Base-by-base conservation (phyloP, 306 rosid genomes). In the Gillenia trifoliata region DNA sequence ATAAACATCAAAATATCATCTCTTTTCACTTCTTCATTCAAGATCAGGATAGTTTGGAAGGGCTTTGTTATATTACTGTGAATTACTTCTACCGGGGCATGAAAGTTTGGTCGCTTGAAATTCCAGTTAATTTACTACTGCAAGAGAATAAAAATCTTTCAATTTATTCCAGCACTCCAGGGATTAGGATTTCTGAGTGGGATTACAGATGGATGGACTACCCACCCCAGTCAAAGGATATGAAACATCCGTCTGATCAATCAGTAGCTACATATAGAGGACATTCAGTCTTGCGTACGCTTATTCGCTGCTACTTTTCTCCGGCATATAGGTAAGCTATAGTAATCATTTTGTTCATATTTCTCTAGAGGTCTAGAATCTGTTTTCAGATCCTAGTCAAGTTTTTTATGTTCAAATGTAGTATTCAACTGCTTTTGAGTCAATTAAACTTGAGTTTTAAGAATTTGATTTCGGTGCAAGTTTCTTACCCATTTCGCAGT, bases 201-300 rank as follows among this genome's bases (percentile, higher is more conserved):
- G 98, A 92, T 82, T 92, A 90, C 78, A 85, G 96, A 80, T 84
- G 94, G 96, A 90, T 87, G 96, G 96, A 92, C 71, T 92, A 90
- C 75, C 98, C 96, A 41, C 78, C 75, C 33, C 80, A 80, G 71
- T 89, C 94, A 60, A 85, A 81, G 78, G 73, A 77, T 60, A 16
- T 78, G 74, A 87, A 76, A 60, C 98, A 91, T 67, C 89, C 98
- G 3, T 50, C 61, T 73, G 98, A 93, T 75, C 91, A 77, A 67
- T 91, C 96, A 47, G 67, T 93, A 72, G 79, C 94, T 77, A 86
- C 98, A 29, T 93, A 91, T 71, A 83, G 82, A 86, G 98, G 97
- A 61, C 97, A 93, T 82, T 85, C 97, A 0, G 97, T 93, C 73
- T 68, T 93, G 85, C 82, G 88, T 8, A 91, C 97, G 22, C 89